Percentiles rank a stretch among this genome's conserved stretches.
These are phyloP conservation scores for Centaurea solstitialis DNA, from an alignment of 129 eudicot species.

Conservation along the genomic window DNA sequence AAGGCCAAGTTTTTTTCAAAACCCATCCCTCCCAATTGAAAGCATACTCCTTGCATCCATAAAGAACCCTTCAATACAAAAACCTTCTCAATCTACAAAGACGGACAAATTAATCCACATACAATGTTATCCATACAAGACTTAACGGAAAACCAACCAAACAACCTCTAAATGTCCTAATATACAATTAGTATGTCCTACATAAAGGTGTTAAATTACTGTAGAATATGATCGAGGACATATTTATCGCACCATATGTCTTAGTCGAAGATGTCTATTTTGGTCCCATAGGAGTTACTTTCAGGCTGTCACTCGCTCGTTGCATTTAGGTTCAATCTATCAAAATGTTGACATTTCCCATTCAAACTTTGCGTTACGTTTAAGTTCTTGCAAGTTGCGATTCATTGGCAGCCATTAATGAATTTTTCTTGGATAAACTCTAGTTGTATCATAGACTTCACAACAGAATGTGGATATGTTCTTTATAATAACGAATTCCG, in stretches of 20 bases:
- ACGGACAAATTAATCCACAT: too few relatives aligned
- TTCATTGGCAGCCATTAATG: background rate
- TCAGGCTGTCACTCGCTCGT: slow-evolving; percentile 14
- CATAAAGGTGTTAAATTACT: background rate
- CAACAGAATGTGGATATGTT: slow-evolving; percentile 10
- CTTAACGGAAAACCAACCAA: too few relatives aligned
- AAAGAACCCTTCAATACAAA: too few relatives aligned
- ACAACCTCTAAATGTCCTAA: background rate
- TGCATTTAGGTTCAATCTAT: slow-evolving; percentile 16
- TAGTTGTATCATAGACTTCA: background rate
- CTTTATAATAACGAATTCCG: slow-evolving; percentile 12
- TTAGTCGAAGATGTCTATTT: slow-evolving; percentile 16
- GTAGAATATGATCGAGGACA: background rate
- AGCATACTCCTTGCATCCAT: too few relatives aligned
- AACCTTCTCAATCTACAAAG: too few relatives aligned
- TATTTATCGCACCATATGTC: background rate
- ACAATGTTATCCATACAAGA: too few relatives aligned
- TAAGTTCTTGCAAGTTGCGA: slow-evolving; percentile 24
- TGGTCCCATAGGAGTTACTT: slow-evolving; percentile 30
- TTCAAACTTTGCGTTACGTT: background rate
- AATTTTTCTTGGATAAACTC: background rate
- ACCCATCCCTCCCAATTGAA: too few relatives aligned
- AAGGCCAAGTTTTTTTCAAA: too few relatives aligned
- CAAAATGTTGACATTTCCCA: background rate
- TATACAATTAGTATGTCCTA: background rate